phyloP scores from a whole-genome alignment of 2,329 filamentous ascomycete genomes.

The Bipolaris gigantea region DNA sequence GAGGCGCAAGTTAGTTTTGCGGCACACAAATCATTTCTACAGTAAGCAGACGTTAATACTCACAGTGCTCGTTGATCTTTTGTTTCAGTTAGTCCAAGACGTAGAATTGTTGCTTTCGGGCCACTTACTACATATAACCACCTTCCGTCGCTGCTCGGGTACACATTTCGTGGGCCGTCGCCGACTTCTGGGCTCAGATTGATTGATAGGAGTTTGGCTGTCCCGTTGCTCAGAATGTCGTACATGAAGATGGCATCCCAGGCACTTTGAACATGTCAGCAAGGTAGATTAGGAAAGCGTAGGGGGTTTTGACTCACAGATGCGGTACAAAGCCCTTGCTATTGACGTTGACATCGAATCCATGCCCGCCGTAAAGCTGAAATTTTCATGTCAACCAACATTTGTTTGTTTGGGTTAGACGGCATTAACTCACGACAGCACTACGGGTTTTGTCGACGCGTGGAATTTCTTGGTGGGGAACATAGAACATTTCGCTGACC shows the following conservation, averaged over 20 bases:
- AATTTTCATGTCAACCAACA: not conserved
- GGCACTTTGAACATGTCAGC: not conserved
- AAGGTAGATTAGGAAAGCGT: too few species aligned
- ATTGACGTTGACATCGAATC: conserved; percentile 4
- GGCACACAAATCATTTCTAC: too few species aligned
- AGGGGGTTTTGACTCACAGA: not conserved
- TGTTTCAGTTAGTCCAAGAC: too few species aligned
- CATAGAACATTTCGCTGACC: conserved; percentile 2
- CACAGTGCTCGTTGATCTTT: conserved; percentile 1
- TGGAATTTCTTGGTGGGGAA: not conserved
- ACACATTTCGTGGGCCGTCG: conserved; percentile 5
- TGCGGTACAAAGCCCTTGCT: conserved; percentile 6
- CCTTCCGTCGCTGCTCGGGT: conserved; percentile 4
- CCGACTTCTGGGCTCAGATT: conserved; percentile 4
- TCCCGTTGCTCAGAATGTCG: not conserved
- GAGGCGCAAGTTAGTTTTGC: not conserved
- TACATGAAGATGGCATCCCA: conserved; percentile 7
- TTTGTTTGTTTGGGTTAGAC: too few species aligned
- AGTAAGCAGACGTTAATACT: not conserved
- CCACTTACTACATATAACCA: conserved; percentile 7
- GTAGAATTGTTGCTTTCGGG: too few species aligned
- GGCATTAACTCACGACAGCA: not conserved
- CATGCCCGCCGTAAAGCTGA: conserved; percentile 1
- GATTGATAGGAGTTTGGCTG: conserved; percentile 4
- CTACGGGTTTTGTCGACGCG: not conserved